Evolutionary conservation across 2,329 filamentous ascomycete species (phyloP).

Genomic region (Gremmenia infestans): DNA sequence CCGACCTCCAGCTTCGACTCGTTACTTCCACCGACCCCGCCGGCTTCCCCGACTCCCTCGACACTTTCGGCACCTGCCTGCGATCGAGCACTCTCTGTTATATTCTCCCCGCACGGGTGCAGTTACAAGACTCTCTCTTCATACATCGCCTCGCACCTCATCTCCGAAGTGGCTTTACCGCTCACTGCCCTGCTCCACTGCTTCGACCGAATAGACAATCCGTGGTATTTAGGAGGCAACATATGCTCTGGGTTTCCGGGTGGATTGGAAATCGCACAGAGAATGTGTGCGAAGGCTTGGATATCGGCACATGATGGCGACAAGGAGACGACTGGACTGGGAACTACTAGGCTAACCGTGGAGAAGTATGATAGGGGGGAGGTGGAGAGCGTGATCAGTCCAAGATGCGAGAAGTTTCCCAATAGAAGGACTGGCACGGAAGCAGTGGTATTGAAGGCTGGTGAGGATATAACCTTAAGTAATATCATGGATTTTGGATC

Average conservation of each 20-base stretch:
- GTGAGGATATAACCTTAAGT: slow-evolving; percentile 40
- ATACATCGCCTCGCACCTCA: slow-evolving; percentile 54
- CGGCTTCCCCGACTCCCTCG: slow-evolving; percentile 20
- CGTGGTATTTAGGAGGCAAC: slow-evolving; percentile 57
- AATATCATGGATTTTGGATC: slow-evolving; percentile 8
- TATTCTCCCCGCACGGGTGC: slow-evolving; percentile 63
- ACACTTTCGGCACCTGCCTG: slow-evolving; percentile 29
- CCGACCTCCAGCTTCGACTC: slow-evolving; percentile 6
- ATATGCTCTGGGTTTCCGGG: slow-evolving; percentile 52
- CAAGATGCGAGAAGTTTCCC: slow-evolving; percentile 19
- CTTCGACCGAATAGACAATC: slow-evolving; percentile 54
- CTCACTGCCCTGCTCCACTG: slow-evolving; percentile 61
- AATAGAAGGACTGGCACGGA: slow-evolving; percentile 32
- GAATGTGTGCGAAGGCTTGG: slow-evolving; percentile 52
- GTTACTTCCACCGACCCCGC: slow-evolving; percentile 17
- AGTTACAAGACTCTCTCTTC: slow-evolving; percentile 47
- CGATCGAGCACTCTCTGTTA: slow-evolving; percentile 49
- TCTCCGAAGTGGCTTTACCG: slow-evolving; percentile 51
- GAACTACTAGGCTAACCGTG: slow-evolving; percentile 46
- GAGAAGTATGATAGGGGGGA: slow-evolving; percentile 41
- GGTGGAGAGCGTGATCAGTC: slow-evolving; percentile 35
- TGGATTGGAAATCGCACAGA: slow-evolving; percentile 51
- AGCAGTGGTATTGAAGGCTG: slow-evolving; percentile 38
- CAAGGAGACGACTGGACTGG: slow-evolving; percentile 50
- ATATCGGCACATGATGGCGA: slow-evolving; percentile 57